A percentile compares a stretch with the other conserved stretches of the same genome.
phyloP scores from a whole-genome alignment of 495 filamentous ascomycete genomes.

The Neurospora sp. region DNA sequence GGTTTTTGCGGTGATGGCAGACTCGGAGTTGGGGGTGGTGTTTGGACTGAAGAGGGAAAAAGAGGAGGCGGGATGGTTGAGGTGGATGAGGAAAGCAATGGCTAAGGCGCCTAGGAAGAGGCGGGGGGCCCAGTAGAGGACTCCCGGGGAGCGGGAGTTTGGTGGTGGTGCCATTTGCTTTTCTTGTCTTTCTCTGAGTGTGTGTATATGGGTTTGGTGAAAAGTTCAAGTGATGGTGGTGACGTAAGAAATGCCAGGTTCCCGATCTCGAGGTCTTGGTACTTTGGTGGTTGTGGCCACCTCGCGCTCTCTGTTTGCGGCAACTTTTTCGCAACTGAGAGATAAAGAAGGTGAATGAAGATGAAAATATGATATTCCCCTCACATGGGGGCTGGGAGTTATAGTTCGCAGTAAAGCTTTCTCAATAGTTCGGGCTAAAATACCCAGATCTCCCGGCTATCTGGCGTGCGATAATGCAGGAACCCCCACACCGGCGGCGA shows the following conservation, averaged over 20 bases:
- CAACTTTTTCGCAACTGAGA: not conserved
- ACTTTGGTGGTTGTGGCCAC: not conserved
- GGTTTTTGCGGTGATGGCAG: constrained; percentile 10
- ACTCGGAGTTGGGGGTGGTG: not conserved
- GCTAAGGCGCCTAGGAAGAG: constrained; percentile 13
- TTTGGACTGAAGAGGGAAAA: constrained; percentile 3
- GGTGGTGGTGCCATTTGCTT: not conserved
- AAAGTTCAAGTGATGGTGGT: not conserved
- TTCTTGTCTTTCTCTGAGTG: not conserved
- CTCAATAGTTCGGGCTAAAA: not conserved
- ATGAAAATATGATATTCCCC: not conserved
- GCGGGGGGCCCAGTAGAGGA: constrained; percentile 10
- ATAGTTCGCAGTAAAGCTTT: not conserved
- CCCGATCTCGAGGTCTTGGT: not conserved
- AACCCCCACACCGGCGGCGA: not conserved
- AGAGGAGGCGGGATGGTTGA: constrained; percentile 5
- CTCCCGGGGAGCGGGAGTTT: not conserved
- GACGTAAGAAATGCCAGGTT: not conserved
- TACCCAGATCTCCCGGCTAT: not conserved
- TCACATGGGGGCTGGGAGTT: not conserved
- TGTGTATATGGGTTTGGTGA: not conserved
- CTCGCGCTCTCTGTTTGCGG: not conserved
- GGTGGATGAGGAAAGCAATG: constrained; percentile 9
- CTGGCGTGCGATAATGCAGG: not conserved
- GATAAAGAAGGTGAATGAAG: not conserved